A percentile compares a stretch with the other conserved stretches of the same genome.
These are phyloP conservation scores for Coleophoma eucalyptorum DNA, from an alignment of 2,329 filamentous ascomycete species.

Conservation along the genomic window DNA sequence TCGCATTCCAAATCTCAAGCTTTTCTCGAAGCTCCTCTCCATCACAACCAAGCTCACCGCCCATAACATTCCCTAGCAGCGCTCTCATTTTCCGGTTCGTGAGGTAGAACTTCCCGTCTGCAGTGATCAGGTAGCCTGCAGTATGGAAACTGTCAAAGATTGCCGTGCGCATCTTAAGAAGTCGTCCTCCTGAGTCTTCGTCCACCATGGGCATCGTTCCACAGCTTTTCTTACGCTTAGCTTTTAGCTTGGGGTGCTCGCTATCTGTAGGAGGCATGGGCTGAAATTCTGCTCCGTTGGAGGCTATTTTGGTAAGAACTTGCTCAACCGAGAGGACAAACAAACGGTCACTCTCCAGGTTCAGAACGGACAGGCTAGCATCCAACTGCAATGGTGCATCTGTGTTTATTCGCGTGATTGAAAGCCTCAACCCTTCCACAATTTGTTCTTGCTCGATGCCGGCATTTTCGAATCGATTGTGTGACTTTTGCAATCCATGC, in stretches of 20 bases:
- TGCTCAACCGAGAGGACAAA: conserved; percentile 11
- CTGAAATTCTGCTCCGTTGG: background rate
- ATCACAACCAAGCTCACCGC: conserved; percentile 8
- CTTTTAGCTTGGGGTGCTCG: background rate
- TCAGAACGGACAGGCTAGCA: conserved; percentile 1
- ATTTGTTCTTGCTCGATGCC: background rate
- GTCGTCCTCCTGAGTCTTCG: background rate
- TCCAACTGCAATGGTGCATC: conserved; percentile 5
- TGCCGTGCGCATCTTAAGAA: conserved; percentile 10
- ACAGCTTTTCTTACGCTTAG: no score
- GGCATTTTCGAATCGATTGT: background rate
- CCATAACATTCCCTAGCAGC: conserved; percentile 13
- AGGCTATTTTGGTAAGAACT: background rate
- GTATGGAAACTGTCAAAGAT: conserved; percentile 16
- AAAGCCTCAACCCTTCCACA: background rate
- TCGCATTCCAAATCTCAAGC: conserved; percentile 16
- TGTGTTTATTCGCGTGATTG: background rate
- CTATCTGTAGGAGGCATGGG: no score
- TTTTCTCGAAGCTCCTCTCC: conserved; percentile 3
- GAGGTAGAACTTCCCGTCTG: conserved; percentile 15
- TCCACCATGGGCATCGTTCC: background rate
- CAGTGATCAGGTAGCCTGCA: conserved; percentile 12
- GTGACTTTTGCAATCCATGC: conserved; percentile 3
- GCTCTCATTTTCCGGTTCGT: conserved; percentile 12
- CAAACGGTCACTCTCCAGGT: conserved; percentile 4